Evolutionary conservation across 805 yeast species (phyloP).

Genomic region (Metschnikowia arizonensis): DNA sequence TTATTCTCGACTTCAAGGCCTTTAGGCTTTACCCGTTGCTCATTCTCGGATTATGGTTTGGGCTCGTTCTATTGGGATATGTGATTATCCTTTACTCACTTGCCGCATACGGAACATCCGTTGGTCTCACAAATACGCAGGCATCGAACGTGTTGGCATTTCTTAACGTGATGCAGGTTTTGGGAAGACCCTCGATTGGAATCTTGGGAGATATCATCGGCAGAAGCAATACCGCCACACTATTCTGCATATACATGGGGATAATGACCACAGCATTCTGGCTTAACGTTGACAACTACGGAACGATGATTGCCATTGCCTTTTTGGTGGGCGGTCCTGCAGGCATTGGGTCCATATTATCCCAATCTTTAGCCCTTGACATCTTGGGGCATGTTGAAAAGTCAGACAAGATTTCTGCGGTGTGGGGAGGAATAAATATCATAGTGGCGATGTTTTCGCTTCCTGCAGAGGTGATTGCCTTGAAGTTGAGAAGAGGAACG

Average conservation of each 20-base stretch:
- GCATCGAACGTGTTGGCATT: conserved; percentile 33
- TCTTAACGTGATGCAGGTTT: conserved; percentile 40
- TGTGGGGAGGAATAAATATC: conserved; percentile 39
- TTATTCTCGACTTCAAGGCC: conserved; percentile 34
- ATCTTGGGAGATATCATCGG: conserved; percentile 46
- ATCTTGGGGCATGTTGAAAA: conserved; percentile 14
- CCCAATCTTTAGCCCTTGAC: conserved; percentile 19
- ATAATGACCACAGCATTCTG: conserved; percentile 34
- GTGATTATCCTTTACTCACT: conserved; percentile 34
- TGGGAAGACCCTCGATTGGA: conserved; percentile 52
- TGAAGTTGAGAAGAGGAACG: conserved; percentile 20
- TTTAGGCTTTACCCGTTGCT: conserved; percentile 24
- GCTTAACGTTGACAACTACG: conserved; percentile 35
- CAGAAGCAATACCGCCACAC: conserved; percentile 33
- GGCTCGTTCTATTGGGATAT: conserved; percentile 36
- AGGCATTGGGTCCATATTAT: conserved; percentile 28
- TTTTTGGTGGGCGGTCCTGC: conserved; percentile 28
- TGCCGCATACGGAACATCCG: conserved; percentile 35
- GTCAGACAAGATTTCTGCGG: conserved; percentile 30
- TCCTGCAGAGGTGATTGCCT: conserved; percentile 53
- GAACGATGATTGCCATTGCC: conserved; percentile 28
- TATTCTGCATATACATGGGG: conserved; percentile 21
- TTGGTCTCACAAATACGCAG: conserved; percentile 42
- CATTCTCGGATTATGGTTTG: conserved; percentile 32
- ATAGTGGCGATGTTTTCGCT: conserved; percentile 31